phyloP scores from a whole-genome alignment of 2,329 filamentous ascomycete species.

The Sporothrix schenckii region DNA sequence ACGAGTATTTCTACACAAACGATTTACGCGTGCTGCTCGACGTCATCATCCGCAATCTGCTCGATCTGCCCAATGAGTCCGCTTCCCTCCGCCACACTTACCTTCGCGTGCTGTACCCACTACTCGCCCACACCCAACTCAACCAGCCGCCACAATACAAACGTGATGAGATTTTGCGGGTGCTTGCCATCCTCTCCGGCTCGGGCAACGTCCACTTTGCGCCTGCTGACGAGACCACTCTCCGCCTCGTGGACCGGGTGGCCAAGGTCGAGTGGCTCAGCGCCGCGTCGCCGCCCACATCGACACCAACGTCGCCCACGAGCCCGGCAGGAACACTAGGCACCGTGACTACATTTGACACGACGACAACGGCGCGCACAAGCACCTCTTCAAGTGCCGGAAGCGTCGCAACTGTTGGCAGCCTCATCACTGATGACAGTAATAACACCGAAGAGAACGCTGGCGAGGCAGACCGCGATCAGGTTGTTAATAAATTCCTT shows the following conservation, averaged over 20 bases:
- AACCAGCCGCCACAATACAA: conserved; percentile 89
- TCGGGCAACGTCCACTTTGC: conserved; percentile 73
- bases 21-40: conserved; percentile 92
- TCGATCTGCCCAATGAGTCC: conserved; percentile 87
- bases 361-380: conserved; percentile 26
- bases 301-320: conserved; percentile 26
- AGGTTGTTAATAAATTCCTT: conserved; percentile 61
- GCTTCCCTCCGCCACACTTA: conserved; percentile 85
- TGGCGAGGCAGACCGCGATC: conserved; percentile 16
- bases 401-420: conserved; percentile 22
- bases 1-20: conserved; percentile 99
- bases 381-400: conserved; percentile 26
- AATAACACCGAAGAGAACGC: conserved; percentile 31
- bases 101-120: conserved; percentile 84
- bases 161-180: conserved; percentile 75
- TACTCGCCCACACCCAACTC: conserved; percentile 89
- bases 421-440: conserved; percentile 33
- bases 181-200: conserved; percentile 72
- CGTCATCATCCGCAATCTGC: conserved; percentile 94
- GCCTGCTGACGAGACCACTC: conserved; percentile 77
- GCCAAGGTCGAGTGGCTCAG: conserved; percentile 67
- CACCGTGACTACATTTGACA: conserved; percentile 23
- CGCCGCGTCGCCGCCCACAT: conserved; percentile 43
- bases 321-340: conserved; percentile 30
- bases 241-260: conserved; percentile 76